A percentile compares a stretch with the other conserved stretches of the same genome.
Evolutionary conservation across 768 basidiomycete genomes (phyloP).

Genomic region (Lactifluus pinguis): DNA sequence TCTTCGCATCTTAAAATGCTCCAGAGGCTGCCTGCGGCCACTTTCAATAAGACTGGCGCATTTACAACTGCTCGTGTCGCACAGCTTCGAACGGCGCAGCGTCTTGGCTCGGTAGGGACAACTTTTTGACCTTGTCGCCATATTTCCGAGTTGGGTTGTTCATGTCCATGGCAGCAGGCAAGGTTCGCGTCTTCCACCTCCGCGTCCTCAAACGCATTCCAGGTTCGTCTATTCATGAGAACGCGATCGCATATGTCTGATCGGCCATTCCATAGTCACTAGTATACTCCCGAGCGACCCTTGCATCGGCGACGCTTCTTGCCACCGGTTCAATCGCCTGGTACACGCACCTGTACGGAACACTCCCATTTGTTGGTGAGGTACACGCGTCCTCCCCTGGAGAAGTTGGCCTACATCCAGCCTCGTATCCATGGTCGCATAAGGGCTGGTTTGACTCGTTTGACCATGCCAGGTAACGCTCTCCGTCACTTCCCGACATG

Average conservation of each 20-base stretch:
- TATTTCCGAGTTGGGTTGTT: slow-evolving; percentile 15
- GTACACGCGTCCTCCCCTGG: slow-evolving; percentile 88
- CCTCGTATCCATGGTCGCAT: slow-evolving; percentile 86
- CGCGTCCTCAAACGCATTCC: slow-evolving; percentile 44
- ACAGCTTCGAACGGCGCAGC: slow-evolving; percentile 34
- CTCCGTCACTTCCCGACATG: not conserved
- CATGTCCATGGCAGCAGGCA: slow-evolving; percentile 36
- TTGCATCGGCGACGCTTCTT: slow-evolving; percentile 66
- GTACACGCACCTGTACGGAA: slow-evolving; percentile 93
- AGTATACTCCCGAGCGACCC: slow-evolving; percentile 60
- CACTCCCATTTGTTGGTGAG: slow-evolving; percentile 81
- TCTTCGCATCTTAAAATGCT: slow-evolving; percentile 54
- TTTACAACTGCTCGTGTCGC: slow-evolving; percentile 39
- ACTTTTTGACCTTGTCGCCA: not conserved
- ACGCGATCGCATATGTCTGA: not conserved
- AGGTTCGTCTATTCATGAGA: slow-evolving; percentile 39
- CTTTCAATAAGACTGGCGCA: slow-evolving; percentile 50
- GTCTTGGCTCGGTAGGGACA: slow-evolving; percentile 41
- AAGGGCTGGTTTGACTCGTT: slow-evolving; percentile 82
- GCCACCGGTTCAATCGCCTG: slow-evolving; percentile 88
- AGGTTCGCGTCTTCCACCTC: slow-evolving; percentile 66
- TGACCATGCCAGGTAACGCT: slow-evolving; percentile 86
- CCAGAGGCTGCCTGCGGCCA: slow-evolving; percentile 71
- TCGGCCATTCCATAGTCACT: slow-evolving; percentile 39
- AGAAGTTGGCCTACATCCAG: slow-evolving; percentile 90